These are phyloP conservation scores for Bretschneidera sinensis DNA, from an alignment of 345 rosid genomes.

Conservation along the genomic window DNA sequence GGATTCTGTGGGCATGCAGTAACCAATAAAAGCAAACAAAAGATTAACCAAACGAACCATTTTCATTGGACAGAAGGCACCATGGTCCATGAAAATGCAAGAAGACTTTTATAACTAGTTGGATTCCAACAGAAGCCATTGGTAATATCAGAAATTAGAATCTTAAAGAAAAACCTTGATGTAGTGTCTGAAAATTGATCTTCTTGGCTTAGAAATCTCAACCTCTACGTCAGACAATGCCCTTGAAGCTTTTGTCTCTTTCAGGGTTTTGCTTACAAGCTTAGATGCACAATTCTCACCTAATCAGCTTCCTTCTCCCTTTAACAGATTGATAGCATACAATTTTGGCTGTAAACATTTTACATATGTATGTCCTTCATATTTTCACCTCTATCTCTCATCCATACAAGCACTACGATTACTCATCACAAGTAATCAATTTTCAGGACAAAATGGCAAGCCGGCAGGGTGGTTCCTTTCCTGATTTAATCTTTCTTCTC, in stretches of 20 bases:
- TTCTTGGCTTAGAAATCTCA: slow-evolving; percentile 15
- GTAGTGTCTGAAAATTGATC: not conserved
- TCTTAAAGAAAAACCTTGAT: too few species aligned
- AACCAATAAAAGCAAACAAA: not conserved
- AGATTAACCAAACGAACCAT: not conserved
- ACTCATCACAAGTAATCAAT: not conserved
- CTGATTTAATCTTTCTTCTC: slow-evolving; percentile 19
- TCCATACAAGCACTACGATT: slow-evolving; percentile 4
- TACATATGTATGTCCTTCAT: slow-evolving; percentile 11
- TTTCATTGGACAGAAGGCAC: not conserved
- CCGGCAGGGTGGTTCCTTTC: not conserved
- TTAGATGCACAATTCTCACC: slow-evolving; percentile 28
- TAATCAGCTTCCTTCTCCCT: slow-evolving; percentile 14
- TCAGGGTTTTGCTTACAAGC: slow-evolving; percentile 52
- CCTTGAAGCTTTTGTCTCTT: slow-evolving; percentile 25
- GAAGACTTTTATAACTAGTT: too few species aligned
- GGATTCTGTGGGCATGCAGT: not conserved
- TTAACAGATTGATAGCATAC: slow-evolving; percentile 6
- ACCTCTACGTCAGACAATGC: slow-evolving; percentile 30
- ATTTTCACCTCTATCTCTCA: slow-evolving; percentile 14
- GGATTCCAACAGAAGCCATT: too few species aligned
- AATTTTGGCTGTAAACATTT: not conserved
- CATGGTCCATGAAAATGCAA: too few species aligned
- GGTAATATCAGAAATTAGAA: too few species aligned
- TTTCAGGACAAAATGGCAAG: slow-evolving; percentile 15